A percentile compares a stretch with the other conserved stretches of the same genome.
Evolutionary conservation across 805 yeast genomes (phyloP).

Genomic region (Saturnispora serradocipensis): DNA sequence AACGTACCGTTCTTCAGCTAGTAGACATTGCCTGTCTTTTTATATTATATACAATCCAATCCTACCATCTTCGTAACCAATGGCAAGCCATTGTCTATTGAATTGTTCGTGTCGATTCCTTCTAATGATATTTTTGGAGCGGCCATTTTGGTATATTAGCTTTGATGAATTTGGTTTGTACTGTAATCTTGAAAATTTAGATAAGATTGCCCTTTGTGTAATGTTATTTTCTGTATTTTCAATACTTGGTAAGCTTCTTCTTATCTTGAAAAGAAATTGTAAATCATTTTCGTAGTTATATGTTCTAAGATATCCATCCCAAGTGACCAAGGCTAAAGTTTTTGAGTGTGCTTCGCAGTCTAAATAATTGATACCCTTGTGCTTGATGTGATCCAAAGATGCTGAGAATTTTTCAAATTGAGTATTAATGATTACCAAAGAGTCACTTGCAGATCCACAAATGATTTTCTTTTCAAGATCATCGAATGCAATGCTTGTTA

Average conservation of each 20-base stretch:
- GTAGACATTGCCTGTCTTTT: background rate
- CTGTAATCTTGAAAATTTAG: constrained; percentile 18
- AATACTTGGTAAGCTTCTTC: constrained; percentile 21
- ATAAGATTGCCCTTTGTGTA: constrained; percentile 3
- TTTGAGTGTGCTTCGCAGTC: constrained; percentile 16
- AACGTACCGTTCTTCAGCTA: background rate
- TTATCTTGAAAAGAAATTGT: constrained; percentile 21
- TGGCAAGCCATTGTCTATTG: constrained; percentile 22
- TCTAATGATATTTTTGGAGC: constrained; percentile 25
- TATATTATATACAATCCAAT: constrained; percentile 17
- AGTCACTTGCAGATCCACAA: constrained; percentile 29
- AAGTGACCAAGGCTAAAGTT: constrained; percentile 33
- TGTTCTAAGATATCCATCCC: constrained; percentile 42
- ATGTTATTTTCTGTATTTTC: background rate
- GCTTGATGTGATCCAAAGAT: constrained; percentile 20
- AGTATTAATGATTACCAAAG: background rate
- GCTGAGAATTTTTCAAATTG: background rate
- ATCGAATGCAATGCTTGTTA: constrained; percentile 35
- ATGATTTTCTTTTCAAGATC: constrained; percentile 29
- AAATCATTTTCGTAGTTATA: constrained; percentile 20
- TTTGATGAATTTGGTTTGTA: constrained; percentile 8
- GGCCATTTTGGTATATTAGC: constrained; percentile 23
- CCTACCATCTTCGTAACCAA: constrained; percentile 29
- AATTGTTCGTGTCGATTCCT: constrained; percentile 21
- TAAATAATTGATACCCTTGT: constrained; percentile 31